These are phyloP conservation scores for Magnaporthiopsis poae DNA, from an alignment of 2,329 filamentous ascomycete species.

Conservation along the genomic window DNA sequence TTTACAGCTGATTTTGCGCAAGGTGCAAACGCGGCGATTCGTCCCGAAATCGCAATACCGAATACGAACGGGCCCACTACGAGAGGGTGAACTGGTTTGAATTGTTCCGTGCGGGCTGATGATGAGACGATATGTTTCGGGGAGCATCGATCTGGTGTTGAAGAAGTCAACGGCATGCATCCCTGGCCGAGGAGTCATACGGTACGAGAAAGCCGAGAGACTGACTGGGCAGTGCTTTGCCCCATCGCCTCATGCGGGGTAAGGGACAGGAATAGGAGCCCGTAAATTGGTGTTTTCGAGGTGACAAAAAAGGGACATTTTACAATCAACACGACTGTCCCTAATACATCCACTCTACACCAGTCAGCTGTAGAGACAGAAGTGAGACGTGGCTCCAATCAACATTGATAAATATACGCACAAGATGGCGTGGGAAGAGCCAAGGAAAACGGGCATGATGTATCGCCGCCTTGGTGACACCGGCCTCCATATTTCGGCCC, in stretches of 20 bases:
- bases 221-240: not conserved
- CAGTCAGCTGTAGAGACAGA: no score
- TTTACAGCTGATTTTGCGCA: no score
- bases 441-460: conserved; percentile 33
- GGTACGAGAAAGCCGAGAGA: not conserved
- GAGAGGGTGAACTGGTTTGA: no score
- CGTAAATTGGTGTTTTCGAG: not conserved
- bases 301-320: not conserved
- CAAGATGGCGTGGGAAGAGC: conserved; percentile 33
- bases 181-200: not conserved
- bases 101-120: no score
- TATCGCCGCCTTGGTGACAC: conserved; percentile 36
- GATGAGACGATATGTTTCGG: no score
- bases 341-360: not conserved
- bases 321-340: not conserved
- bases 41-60: no score
- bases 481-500: conserved; percentile 57
- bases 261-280: not conserved
- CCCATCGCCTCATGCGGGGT: not conserved
- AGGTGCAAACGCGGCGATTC: no score
- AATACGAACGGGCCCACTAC: no score
- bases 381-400: no score
- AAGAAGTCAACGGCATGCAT: not conserved
- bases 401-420: not conserved
- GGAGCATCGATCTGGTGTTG: not conserved